phyloP scores from a whole-genome alignment of 169 alveolate species.

The Miamiensis avidus region DNA sequence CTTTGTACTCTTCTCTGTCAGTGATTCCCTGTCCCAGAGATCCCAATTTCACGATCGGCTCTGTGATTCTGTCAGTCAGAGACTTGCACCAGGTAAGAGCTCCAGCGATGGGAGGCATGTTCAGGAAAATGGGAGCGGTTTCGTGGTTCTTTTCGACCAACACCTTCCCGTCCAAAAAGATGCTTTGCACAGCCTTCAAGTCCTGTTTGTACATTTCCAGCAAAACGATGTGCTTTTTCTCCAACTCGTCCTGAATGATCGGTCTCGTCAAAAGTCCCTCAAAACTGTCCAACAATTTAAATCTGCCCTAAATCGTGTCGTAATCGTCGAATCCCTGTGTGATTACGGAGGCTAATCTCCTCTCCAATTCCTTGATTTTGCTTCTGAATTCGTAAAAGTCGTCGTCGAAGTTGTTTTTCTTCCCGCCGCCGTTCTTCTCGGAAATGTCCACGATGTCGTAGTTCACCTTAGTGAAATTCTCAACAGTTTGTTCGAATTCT shows the following conservation, averaged over 20 bases:
- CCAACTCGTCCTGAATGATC: slow-evolving; percentile 91
- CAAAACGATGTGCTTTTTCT: slow-evolving; percentile 88
- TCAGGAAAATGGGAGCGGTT: slow-evolving; percentile 87
- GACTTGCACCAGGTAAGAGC: slow-evolving; percentile 94
- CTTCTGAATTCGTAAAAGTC: slow-evolving; percentile 91
- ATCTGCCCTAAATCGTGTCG: slow-evolving; percentile 88
- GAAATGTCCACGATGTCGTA: slow-evolving; percentile 92
- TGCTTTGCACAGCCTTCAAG: slow-evolving; percentile 78
- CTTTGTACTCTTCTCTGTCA: slow-evolving; percentile 91
- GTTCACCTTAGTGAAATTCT: slow-evolving; percentile 83
- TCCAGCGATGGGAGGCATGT: slow-evolving; percentile 97
- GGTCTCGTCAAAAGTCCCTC: slow-evolving; percentile 92
- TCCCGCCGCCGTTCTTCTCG: slow-evolving; percentile 43
- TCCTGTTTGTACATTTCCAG: slow-evolving; percentile 88
- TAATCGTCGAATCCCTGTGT: slow-evolving; percentile 90
- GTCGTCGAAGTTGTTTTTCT: slow-evolving; percentile 77
- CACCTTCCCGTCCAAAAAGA: slow-evolving; percentile 84
- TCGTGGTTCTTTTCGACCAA: slow-evolving; percentile 80
- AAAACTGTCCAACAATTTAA: slow-evolving; percentile 88
- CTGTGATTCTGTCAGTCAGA: slow-evolving; percentile 85
- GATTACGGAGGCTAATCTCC: slow-evolving; percentile 88
- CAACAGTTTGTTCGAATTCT: slow-evolving; percentile 88
- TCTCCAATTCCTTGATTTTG: slow-evolving; percentile 89
- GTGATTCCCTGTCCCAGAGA: slow-evolving; percentile 77
- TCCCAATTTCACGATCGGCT: slow-evolving; percentile 89